Percentiles rank a stretch among this genome's conserved stretches.
Conservation (phyloP, 495 filamentous ascomycete species). For the Thermothielavioides terrestris region DNA sequence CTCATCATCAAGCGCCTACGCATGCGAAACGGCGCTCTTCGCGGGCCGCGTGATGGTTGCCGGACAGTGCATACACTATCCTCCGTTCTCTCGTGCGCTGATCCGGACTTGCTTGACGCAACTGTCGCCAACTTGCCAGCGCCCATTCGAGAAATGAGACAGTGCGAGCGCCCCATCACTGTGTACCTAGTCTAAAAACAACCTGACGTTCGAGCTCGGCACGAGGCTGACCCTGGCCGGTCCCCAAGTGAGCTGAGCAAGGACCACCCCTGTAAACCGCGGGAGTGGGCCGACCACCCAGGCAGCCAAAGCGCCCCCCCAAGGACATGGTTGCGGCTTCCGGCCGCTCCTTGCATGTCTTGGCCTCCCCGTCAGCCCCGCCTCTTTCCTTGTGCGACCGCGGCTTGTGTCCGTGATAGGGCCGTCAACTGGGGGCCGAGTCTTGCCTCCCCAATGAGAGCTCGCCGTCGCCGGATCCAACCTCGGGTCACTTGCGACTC, state of each 20-base stretch:
- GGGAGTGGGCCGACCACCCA: neutral
- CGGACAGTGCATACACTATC: no score
- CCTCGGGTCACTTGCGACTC: constrained; percentile 19
- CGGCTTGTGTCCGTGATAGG: no score
- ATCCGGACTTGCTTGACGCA: no score
- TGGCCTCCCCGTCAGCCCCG: constrained; percentile 8
- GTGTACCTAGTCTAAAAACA: no score
- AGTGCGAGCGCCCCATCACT: constrained; percentile 2
- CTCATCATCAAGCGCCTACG: no score
- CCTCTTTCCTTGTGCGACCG: constrained; percentile 7
- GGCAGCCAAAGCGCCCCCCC: neutral
- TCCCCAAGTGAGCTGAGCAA: neutral
- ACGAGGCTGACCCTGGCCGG: neutral
- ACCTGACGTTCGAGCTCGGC: no score
- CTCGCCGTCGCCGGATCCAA: constrained; percentile 7
- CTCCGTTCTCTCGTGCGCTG: no score
- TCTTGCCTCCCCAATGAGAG: constrained; percentile 13
- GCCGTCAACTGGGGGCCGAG: constrained; percentile 9
- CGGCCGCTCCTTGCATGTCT: constrained; percentile 5
- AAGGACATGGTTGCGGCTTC: neutral
- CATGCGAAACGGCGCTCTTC: no score
- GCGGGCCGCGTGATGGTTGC: no score
- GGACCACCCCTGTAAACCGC: neutral
- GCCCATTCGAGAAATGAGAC: neutral
- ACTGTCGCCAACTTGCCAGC: no score